Conservation (phyloP, 306 rosid species). For the Coriaria nepalensis region DNA sequence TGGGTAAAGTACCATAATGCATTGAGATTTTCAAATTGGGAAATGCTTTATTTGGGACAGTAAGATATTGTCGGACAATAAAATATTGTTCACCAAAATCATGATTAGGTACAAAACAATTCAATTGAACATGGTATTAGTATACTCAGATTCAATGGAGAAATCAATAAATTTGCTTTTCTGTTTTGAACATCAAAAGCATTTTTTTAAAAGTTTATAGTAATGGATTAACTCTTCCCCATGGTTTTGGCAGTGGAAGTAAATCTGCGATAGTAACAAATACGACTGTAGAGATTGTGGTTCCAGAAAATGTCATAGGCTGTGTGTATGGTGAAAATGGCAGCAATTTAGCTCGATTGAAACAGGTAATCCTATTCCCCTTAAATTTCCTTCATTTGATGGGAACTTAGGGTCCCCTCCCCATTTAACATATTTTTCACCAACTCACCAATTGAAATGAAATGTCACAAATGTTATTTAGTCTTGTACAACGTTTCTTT, state of each 20-base stretch:
- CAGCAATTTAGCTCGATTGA: conserved; percentile 65
- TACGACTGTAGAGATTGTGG: conserved; percentile 79
- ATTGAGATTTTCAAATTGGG: conserved; percentile 9
- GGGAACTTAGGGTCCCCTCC: too few relatives aligned
- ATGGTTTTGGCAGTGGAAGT: conserved; percentile 51
- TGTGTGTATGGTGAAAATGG: conserved; percentile 87
- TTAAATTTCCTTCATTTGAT: too few relatives aligned
- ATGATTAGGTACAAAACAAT: too few relatives aligned
- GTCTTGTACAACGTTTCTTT: conserved; percentile 1
- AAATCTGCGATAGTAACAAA: conserved; percentile 88
- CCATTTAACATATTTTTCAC: too few relatives aligned
- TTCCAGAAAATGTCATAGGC: conserved; percentile 76
- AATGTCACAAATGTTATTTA: neutral
- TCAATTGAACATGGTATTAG: too few relatives aligned
- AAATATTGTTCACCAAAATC: too few relatives aligned
- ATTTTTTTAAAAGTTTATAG: neutral
- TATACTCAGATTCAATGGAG: too few relatives aligned
- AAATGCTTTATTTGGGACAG: conserved; percentile 12
- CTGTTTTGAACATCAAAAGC: neutral
- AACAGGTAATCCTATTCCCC: conserved; percentile 50
- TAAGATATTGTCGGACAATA: neutral
- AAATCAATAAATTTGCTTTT: too few relatives aligned
- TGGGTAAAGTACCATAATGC: conserved; percentile 21
- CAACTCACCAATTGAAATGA: too few relatives aligned
- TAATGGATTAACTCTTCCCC: conserved; percentile 1